Evolutionary conservation across 2,329 filamentous ascomycete species (phyloP).

Genomic region (Hypoxylon sp.): DNA sequence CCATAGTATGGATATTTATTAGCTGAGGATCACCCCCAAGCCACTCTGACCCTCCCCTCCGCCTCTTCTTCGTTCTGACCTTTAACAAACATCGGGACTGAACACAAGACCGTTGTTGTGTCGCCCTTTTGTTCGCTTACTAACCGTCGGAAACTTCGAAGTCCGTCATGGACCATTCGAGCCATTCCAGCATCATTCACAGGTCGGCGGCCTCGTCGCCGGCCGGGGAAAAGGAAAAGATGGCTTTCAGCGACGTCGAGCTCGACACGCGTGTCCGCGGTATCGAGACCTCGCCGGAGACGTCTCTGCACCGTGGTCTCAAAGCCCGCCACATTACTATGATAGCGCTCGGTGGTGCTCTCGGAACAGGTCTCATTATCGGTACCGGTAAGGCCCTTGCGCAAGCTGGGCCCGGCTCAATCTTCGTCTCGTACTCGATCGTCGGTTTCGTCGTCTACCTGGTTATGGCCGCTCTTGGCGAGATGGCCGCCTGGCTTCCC

Average conservation of each 20-base stretch:
- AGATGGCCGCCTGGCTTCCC: constrained; percentile 88
- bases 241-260: constrained; percentile 45
- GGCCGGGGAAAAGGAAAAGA: constrained; percentile 49
- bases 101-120: constrained; percentile 27
- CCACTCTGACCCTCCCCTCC: constrained; percentile 9
- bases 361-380: constrained; percentile 81
- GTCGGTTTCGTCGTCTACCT: constrained; percentile 81
- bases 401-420: constrained; percentile 71
- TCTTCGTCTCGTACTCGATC: constrained; percentile 78
- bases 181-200: constrained; percentile 47
- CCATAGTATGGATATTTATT: constrained; percentile 30
- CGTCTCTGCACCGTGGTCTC: constrained; percentile 65
- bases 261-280: constrained; percentile 58
- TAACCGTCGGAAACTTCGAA: constrained; percentile 9
- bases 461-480: constrained; percentile 84
- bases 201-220: constrained; percentile 52
- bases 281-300: constrained; percentile 64
- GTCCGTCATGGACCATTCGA: constrained; percentile 30
- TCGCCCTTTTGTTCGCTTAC: constrained; percentile 16
- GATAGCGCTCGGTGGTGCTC: constrained; percentile 80
- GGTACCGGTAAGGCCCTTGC: constrained; percentile 71
- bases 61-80: constrained; percentile 27
- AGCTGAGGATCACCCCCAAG: constrained; percentile 31
- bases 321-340: constrained; percentile 69
- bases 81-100: constrained; percentile 28